Conservation (phyloP, 2,329 filamentous ascomycete species). For the Neonectria neomacrospora region DNA sequence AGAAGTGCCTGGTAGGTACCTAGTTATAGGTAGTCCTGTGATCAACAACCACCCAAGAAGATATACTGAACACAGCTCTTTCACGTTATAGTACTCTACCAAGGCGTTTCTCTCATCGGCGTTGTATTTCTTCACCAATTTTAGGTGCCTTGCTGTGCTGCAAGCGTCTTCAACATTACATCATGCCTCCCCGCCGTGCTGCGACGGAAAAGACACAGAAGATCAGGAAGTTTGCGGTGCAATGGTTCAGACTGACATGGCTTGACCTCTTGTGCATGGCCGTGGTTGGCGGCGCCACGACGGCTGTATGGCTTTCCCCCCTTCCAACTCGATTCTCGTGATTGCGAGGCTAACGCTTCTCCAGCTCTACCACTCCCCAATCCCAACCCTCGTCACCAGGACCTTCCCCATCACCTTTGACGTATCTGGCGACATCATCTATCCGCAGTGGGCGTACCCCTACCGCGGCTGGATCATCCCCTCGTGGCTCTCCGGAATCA, state of each 20-base stretch:
- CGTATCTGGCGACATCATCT: constrained; percentile 69
- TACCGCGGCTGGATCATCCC: constrained; percentile 71
- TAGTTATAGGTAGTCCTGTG: constrained; percentile 3
- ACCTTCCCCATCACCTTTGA: constrained; percentile 71
- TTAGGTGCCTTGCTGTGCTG: background rate
- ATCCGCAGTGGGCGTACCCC: constrained; percentile 73
- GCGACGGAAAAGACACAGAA: constrained; percentile 21
- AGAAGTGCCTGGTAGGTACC: background rate
- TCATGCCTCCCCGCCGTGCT: constrained; percentile 32
- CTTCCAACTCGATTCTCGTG: fast-evolving
- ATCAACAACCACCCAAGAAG: background rate
- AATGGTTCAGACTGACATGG: constrained; percentile 70
- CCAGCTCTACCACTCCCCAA: constrained; percentile 58
- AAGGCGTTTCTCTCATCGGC: background rate
- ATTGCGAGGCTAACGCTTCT: background rate
- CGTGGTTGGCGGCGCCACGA: constrained; percentile 54
- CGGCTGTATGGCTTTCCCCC: constrained; percentile 42
- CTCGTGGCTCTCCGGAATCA: constrained; percentile 66
- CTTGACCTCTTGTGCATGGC: constrained; percentile 70
- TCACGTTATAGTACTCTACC: background rate
- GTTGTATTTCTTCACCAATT: background rate
- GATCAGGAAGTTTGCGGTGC: constrained; percentile 38
- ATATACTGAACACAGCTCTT: background rate
- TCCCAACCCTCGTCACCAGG: constrained; percentile 64
- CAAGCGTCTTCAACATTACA: background rate